Evolutionary conservation across 1,284 basidiomycete genomes (phyloP), one percentile per base, ranked within the genome.

Genomic region (Earliella scabrosa): DNA sequence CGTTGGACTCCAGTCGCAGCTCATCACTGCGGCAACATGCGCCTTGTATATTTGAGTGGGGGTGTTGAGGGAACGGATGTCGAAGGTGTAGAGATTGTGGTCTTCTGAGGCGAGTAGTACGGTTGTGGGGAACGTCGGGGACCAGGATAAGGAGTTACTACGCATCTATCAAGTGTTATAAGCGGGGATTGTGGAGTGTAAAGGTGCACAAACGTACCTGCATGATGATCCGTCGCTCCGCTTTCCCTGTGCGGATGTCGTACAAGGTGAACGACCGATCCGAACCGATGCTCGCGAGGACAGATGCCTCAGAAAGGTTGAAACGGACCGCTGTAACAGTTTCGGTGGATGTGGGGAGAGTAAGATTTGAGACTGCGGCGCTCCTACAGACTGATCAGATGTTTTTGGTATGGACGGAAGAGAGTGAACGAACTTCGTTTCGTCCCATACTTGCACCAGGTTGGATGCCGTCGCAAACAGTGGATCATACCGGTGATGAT

Each of bases 11-110:
- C 93, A 96, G 63, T 95, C 93, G 66, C 93, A 95, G 51, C 85
- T 87, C 87, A 93, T 95, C 31, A 97, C 95, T 4, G 96, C 95
- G 0, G 95, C 93, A 13, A 98, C 96, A 73, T 99, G 97, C 1
- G 88, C 95, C 73, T 98, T 99, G 82, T 97, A 99, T 43, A 99
- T 93, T 65, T 97, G 93, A 3, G 88, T 93, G 2, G 97, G 95
- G 0, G 82, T 81, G 10, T 82, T 77, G 46, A 99, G 81, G 56
- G 92, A 87, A 41, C 97, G 86, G 59, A 99, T 92, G 70, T 99
- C 97, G 72, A 97, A 99, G 0, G 97, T 98, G 75, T 99, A 99
- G 38, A 99, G 80, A 68, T 98, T 98, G 77, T 98, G 96, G 71
- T 99, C 97, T 77, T 99, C 97, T 1, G 95, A 97, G 13, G 93